Evolutionary conservation across 1,284 basidiomycete genomes (phyloP).

Genomic region (Porogramme epimiltina): DNA sequence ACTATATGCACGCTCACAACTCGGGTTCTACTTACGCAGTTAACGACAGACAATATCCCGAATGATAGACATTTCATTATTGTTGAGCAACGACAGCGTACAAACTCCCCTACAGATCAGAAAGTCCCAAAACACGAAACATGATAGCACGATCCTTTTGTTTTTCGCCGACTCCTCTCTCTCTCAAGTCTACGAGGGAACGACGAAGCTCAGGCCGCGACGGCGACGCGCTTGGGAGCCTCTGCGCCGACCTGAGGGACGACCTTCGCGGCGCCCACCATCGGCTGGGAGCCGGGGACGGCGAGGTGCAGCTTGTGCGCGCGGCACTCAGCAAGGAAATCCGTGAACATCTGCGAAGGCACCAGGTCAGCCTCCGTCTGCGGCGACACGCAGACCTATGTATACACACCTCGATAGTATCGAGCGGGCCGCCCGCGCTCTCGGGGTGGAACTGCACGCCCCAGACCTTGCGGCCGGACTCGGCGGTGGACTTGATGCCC

Average conservation of each 20-base stretch:
- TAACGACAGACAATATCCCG: too few species aligned
- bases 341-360: constrained; percentile 80
- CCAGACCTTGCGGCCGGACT: constrained; percentile 89
- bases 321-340: constrained; percentile 83
- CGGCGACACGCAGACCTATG: neutral
- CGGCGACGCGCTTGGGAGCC: constrained; percentile 29
- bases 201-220: constrained; percentile 24
- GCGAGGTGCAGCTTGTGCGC: constrained; percentile 45
- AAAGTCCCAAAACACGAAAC: neutral
- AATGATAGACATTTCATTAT: too few species aligned
- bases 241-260: constrained; percentile 13
- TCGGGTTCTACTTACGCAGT: too few species aligned
- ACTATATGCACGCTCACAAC: too few species aligned
- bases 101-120: too few species aligned
- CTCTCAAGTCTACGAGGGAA: too few species aligned
- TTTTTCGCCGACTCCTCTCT: neutral
- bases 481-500: constrained; percentile 90
- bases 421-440: constrained; percentile 88
- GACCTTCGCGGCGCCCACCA: constrained; percentile 29
- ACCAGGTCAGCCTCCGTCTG: neutral
- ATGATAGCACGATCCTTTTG: neutral
- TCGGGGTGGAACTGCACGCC: constrained; percentile 98
- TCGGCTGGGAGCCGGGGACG: constrained; percentile 21
- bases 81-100: too few species aligned
- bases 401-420: constrained; percentile 80